phyloP scores from a whole-genome alignment of 2,329 filamentous ascomycete genomes.

The Bipolaris zeicola region DNA sequence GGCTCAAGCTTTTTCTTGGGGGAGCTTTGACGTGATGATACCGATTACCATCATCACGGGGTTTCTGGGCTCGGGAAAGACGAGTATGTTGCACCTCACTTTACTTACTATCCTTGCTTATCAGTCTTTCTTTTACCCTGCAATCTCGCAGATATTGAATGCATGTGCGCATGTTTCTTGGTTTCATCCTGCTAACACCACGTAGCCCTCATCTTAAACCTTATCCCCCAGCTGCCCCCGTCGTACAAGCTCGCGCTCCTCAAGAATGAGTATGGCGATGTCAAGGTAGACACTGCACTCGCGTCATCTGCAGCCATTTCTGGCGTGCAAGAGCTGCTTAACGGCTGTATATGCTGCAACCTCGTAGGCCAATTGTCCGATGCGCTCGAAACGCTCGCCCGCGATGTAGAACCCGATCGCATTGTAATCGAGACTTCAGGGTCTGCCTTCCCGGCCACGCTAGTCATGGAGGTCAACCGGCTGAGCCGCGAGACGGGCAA shows the following conservation, averaged over 20 bases:
- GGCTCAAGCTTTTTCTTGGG: not conserved
- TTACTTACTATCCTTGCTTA: no score
- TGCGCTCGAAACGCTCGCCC: conserved; percentile 75
- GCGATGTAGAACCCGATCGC: conserved; percentile 69
- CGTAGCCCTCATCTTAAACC: conserved; percentile 79
- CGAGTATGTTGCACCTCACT: conserved; percentile 55
- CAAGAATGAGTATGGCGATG: conserved; percentile 97
- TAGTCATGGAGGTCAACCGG: conserved; percentile 89
- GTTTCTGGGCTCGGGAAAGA: conserved; percentile 95
- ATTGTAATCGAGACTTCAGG: conserved; percentile 95
- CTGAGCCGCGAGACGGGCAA: conserved; percentile 70
- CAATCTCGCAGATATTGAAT: not conserved
- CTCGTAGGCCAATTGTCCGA: conserved; percentile 88
- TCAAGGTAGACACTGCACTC: conserved; percentile 91
- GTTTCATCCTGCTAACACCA: not conserved
- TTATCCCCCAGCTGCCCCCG: conserved; percentile 85
- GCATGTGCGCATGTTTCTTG: no score
- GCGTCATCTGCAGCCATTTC: conserved; percentile 82
- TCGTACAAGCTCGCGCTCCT: conserved; percentile 91
- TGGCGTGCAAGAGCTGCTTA: conserved; percentile 89
- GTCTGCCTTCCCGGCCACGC: conserved; percentile 78
- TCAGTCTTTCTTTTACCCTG: not conserved
- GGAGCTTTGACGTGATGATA: conserved; percentile 53
- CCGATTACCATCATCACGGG: conserved; percentile 95
- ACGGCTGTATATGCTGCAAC: conserved; percentile 99